Evolutionary conservation across 768 basidiomycete species (phyloP).

Genomic region (Termitomyces sp.): DNA sequence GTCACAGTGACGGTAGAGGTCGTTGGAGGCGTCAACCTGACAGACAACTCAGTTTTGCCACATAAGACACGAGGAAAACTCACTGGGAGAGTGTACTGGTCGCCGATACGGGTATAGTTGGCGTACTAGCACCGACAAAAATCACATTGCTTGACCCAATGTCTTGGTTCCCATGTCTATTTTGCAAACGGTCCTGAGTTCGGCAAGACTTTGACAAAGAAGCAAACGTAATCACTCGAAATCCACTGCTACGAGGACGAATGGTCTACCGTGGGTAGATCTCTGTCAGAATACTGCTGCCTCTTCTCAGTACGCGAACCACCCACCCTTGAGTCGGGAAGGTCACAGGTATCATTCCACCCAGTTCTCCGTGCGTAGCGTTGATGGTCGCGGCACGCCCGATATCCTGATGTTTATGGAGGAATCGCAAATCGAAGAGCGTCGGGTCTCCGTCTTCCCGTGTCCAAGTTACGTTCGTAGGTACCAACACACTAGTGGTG

Average conservation of each 20-base stretch:
- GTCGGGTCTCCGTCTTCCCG: conserved; percentile 2
- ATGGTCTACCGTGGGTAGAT: background rate
- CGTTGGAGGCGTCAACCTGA: background rate
- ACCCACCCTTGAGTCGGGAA: conserved; percentile 7
- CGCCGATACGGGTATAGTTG: background rate
- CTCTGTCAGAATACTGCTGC: background rate
- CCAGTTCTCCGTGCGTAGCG: background rate
- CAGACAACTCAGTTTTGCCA: background rate
- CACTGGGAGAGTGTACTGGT: background rate
- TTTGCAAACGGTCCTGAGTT: background rate
- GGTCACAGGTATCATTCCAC: conserved; percentile 1
- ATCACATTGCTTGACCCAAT: conserved; percentile 1
- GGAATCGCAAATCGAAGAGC: conserved; percentile 11
- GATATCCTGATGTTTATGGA: background rate
- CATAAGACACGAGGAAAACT: background rate
- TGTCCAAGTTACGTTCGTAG: conserved; percentile 8
- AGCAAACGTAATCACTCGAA: background rate
- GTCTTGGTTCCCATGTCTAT: conserved; percentile 4
- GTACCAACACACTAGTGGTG: background rate
- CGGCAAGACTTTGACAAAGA: background rate
- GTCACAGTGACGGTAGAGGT: background rate
- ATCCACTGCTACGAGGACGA: conserved; percentile 3
- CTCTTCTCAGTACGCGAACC: background rate
- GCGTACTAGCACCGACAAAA: background rate
- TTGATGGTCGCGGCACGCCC: conserved; percentile 1